Conservation (phyloP, 1,284 basidiomycete species). For the Erythrobasidium hasegawianum region DNA sequence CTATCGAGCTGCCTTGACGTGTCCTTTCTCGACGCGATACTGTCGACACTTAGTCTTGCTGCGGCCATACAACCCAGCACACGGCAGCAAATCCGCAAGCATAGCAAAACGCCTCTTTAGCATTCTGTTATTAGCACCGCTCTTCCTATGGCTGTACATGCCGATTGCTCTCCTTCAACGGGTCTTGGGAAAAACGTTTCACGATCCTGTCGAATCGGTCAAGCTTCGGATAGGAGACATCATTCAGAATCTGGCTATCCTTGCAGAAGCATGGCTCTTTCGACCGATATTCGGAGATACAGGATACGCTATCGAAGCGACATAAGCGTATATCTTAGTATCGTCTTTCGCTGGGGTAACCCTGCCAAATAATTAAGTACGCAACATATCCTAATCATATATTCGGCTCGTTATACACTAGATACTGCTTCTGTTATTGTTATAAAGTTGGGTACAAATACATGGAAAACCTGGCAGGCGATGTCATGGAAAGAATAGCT, state of each 20-base stretch:
- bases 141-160: constrained; percentile 14
- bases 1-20: constrained; percentile 19
- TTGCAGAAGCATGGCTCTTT: neutral
- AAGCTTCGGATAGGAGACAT: neutral
- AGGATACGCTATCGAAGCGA: neutral
- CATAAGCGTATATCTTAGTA: too few relatives aligned
- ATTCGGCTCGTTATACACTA: too few relatives aligned
- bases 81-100: neutral
- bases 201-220: neutral
- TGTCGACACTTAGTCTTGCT: constrained; percentile 14
- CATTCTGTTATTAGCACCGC: constrained; percentile 2
- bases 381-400: too few relatives aligned
- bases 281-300: neutral
- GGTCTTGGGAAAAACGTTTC: neutral
- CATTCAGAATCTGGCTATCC: neutral
- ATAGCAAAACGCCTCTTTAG: neutral
- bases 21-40: constrained; percentile 17
- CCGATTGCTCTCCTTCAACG: constrained; percentile 10
- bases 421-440: too few relatives aligned
- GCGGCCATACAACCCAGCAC: constrained; percentile 15
- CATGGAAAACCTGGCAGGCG: too few relatives aligned
- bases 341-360: too few relatives aligned
- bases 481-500: too few relatives aligned
- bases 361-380: too few relatives aligned
- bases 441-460: too few relatives aligned